These are phyloP conservation scores for Globisporangium recalcitrans DNA, from an alignment of 352 stramenopile species.

Conservation along the genomic window DNA sequence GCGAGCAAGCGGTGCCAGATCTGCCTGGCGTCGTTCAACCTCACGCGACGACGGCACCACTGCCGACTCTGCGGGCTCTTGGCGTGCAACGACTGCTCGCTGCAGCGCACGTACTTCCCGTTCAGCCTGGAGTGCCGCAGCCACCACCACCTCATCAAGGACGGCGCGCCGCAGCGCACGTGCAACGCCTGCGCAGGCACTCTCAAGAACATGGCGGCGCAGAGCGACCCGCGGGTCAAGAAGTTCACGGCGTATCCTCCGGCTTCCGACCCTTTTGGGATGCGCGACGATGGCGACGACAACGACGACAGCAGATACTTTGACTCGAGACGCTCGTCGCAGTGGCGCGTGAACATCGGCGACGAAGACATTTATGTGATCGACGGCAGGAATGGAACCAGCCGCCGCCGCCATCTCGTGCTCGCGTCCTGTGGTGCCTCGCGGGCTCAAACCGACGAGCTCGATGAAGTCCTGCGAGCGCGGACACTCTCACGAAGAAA, in stretches of 20 bases:
- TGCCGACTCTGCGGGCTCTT: conserved; percentile 74
- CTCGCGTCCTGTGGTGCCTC: neutral
- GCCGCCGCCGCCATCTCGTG: neutral
- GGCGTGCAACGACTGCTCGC: conserved; percentile 64
- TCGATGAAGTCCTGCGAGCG: conserved; percentile 50
- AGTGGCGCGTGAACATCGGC: conserved; percentile 7
- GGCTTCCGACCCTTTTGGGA: conserved; percentile 2
- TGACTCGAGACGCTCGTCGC: neutral
- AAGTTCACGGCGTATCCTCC: conserved; percentile 28
- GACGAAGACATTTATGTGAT: conserved; percentile 18
- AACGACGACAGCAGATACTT: neutral
- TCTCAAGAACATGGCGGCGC: conserved; percentile 52
- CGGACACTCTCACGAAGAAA: conserved; percentile 27
- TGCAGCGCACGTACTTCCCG: conserved; percentile 62
- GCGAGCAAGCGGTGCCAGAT: conserved; percentile 58
- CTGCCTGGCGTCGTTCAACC: conserved; percentile 45
- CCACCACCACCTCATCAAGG: conserved; percentile 66
- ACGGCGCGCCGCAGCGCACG: conserved; percentile 61
- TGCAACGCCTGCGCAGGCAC: conserved; percentile 63
- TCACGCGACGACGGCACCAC: conserved; percentile 77
- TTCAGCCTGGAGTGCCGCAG: conserved; percentile 37
- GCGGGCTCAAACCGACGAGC: conserved; percentile 28
- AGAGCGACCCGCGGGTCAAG: conserved; percentile 56
- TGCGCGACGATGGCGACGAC: conserved; percentile 6
- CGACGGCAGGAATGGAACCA: conserved; percentile 11